These are phyloP conservation scores for Orbilia brochopaga DNA, from an alignment of 2,329 filamentous ascomycete species.

Conservation along the genomic window DNA sequence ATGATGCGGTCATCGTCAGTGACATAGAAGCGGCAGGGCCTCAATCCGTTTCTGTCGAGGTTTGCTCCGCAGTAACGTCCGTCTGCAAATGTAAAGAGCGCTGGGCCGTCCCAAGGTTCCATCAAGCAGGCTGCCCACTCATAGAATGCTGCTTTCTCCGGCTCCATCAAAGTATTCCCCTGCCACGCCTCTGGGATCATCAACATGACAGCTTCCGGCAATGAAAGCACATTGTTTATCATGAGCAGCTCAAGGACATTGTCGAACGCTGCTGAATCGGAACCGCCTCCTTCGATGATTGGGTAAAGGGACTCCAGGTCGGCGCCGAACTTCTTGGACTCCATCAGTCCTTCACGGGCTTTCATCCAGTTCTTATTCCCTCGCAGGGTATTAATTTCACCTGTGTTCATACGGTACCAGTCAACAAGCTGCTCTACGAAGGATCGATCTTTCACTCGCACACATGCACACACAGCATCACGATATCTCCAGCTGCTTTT, in stretches of 20 bases:
- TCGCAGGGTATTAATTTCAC: constrained; percentile 94
- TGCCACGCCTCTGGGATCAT: constrained; percentile 99
- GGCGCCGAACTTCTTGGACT: constrained; percentile 88
- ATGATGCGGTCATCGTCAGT: constrained; percentile 97
- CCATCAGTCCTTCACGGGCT: constrained; percentile 91
- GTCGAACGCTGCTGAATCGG: constrained; percentile 95
- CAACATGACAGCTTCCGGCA: constrained; percentile 96
- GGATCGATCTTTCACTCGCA: constrained; percentile 8
- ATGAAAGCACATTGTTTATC: constrained; percentile 92
- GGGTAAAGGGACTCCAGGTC: constrained; percentile 90
- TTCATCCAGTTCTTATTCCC: constrained; percentile 99
- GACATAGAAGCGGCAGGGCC: constrained; percentile 95
- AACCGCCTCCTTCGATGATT: constrained; percentile 94
- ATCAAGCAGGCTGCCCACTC: constrained; percentile 99
- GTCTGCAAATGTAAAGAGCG: constrained; percentile 95
- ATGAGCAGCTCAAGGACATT: constrained; percentile 92
- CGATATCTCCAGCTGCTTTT: constrained; percentile 9
- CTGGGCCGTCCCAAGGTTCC: constrained; percentile 98
- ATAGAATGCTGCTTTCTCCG: constrained; percentile 94
- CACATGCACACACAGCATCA: constrained; percentile 16
- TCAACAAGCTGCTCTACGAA: constrained; percentile 50
- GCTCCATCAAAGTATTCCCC: constrained; percentile 88
- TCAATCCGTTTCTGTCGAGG: constrained; percentile 90
- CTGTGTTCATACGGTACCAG: constrained; percentile 56
- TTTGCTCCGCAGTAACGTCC: constrained; percentile 97